Evolutionary conservation across 106 monocot species (phyloP).

Genomic region (Dendrobium officinale): DNA sequence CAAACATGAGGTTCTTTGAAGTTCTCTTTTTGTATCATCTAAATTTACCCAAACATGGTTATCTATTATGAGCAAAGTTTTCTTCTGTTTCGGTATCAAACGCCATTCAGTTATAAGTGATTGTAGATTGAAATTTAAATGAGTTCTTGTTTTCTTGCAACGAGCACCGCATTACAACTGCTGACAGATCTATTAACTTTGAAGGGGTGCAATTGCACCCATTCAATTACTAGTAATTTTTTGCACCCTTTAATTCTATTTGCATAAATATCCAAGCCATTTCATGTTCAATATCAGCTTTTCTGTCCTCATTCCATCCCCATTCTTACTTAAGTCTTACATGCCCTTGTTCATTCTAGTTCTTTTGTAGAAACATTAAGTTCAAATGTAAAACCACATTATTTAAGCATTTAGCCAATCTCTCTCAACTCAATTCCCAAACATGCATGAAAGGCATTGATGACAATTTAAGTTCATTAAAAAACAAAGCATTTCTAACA

Average conservation of each 20-base stretch:
- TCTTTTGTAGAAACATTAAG: background rate
- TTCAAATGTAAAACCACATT: background rate
- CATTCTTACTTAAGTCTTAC: background rate
- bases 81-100: background rate
- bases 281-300: background rate
- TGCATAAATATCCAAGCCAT: background rate
- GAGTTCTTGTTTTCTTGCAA: background rate
- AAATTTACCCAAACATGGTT: background rate
- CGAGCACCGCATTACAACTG: background rate
- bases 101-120: background rate
- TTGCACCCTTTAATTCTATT: background rate
- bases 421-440: background rate
- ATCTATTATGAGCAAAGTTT: background rate
- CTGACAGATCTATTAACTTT: background rate
- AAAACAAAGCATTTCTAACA: background rate
- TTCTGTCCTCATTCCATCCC: background rate
- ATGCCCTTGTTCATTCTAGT: background rate
- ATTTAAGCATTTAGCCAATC: background rate
- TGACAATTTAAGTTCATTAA: background rate
- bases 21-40: background rate
- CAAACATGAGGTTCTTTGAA: conserved; percentile 48
- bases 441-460: background rate
- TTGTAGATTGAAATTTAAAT: background rate
- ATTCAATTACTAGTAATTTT: background rate
- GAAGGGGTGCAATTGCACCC: background rate